A percentile compares a stretch with the other conserved stretches of the same genome.
These are phyloP conservation scores for Monoraphidium neglectum DNA, from an alignment of 139 green algal genomes.

Conservation along the genomic window DNA sequence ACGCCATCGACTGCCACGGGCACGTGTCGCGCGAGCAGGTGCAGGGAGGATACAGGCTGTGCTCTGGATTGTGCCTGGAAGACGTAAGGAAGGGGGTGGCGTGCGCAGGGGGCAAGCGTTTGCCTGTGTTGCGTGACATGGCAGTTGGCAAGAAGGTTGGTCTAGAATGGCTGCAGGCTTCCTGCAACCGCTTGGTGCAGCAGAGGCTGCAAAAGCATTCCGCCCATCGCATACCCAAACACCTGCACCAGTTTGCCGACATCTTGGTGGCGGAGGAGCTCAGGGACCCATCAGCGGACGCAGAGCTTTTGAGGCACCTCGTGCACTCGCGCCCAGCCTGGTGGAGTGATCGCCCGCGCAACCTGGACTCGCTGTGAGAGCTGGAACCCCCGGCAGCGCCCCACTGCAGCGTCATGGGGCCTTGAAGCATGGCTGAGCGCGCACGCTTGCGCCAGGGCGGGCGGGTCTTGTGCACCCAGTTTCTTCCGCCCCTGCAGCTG, in stretches of 20 bases:
- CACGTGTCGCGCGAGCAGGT: conserved; percentile 30
- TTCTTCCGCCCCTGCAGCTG: no score
- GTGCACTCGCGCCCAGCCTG: conserved; percentile 8
- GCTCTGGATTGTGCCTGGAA: background rate
- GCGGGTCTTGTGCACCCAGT: no score
- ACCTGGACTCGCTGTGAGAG: conserved; percentile 16
- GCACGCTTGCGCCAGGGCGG: no score
- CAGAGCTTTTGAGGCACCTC: conserved; percentile 10
- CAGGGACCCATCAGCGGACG: conserved; percentile 6
- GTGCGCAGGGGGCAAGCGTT: background rate
- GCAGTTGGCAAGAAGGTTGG: background rate
- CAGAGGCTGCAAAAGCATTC: background rate
- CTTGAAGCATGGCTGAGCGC: no score
- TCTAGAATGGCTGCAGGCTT: background rate
- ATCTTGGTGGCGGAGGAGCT: conserved; percentile 24
- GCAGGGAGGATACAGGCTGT: background rate
- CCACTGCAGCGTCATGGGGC: no score
- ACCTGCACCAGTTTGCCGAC: conserved; percentile 8
- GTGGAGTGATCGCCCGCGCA: conserved; percentile 15
- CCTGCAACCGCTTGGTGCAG: background rate
- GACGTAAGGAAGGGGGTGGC: background rate
- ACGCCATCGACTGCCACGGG: conserved; percentile 27
- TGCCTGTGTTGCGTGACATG: background rate
- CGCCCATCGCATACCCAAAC: background rate
- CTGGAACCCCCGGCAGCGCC: no score